Base-by-base conservation (phyloP, 208 protist species). In the Angomonas desouzai region DNA sequence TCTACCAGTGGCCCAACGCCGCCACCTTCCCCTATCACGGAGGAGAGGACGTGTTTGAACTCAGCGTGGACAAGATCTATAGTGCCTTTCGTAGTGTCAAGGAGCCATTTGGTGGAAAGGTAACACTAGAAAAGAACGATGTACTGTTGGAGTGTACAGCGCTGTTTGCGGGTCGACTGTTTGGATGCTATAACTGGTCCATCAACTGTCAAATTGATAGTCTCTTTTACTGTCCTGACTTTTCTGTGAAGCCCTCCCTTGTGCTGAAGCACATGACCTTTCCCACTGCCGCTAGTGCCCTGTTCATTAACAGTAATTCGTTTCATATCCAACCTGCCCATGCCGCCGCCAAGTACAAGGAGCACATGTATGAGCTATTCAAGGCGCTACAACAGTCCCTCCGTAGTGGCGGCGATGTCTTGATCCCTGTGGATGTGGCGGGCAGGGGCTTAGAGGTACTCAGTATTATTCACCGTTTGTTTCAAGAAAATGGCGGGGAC, bases 191-290 rank as follows among this genome's bases (percentile, higher is more conserved):
- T 65, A 76, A 70, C 51, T 96, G 90, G 87, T 72, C 72, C 22
- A 77, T 96, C 53, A 88, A 82, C 62, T 92, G 92, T 65, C 87
- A 96, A 65, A 92, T 92, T 64, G 90, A 96, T 57, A 83, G 92
- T 57, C 58, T 96, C 23, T 83, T 96, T 55, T 96, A 96, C 76
- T 93, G 90, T 71, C 86, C 87, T 0, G 90, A 93, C 62, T 93
- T 83, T 62, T 87, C 90, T 2, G 53, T 87, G 28, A 85, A 85
- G 51, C 76, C 83, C 18, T 96, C 90, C 0, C 86, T 89, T 65
- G 73, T 74, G 20, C 70, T 96, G 45, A 87, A 86, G 65, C 70
- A 63, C 4, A 88, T 92, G 64, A 72, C 70, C 16, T 74, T 87
- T 27, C 85, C 90, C 18, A 87, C 81, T n/a, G 77, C 80, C 16